Percentiles rank a stretch among this genome's conserved stretches.
These are phyloP conservation scores for Tolypocladium inflatum DNA, from an alignment of 2,329 filamentous ascomycete species.

Conservation along the genomic window DNA sequence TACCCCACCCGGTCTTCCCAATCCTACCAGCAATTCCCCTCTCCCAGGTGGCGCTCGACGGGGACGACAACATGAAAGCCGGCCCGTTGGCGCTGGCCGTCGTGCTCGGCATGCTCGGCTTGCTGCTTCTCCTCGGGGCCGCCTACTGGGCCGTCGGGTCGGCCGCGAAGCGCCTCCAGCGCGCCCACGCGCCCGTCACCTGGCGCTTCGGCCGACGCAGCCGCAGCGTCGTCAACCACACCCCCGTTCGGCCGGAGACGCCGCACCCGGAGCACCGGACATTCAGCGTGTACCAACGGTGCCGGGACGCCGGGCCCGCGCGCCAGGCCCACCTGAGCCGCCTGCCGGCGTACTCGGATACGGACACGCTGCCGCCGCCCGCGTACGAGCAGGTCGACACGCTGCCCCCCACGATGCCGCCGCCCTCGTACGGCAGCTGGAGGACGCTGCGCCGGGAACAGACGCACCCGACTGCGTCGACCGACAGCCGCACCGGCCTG, in stretches of 20 bases:
- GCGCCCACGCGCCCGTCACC: background rate
- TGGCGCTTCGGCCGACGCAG: background rate
- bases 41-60: no score
- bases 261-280: background rate
- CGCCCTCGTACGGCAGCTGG: constrained; percentile 1
- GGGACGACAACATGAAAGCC: background rate
- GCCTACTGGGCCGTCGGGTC: background rate
- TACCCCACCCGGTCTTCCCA: background rate
- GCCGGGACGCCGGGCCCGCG: background rate
- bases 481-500: background rate
- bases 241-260: no score
- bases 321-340: background rate
- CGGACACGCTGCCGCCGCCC: background rate
- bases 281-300: background rate
- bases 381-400: background rate
- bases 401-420: background rate
- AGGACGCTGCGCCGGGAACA: background rate
- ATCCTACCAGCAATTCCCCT: no score
- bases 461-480: background rate
- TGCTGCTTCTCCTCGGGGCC: background rate
- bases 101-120: background rate
- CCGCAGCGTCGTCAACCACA: background rate
- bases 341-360: background rate
- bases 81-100: background rate
- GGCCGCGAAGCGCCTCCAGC: background rate